phyloP scores from a whole-genome alignment of 2,329 filamentous ascomycete genomes.

The Ceratocystis diversiconidia region DNA sequence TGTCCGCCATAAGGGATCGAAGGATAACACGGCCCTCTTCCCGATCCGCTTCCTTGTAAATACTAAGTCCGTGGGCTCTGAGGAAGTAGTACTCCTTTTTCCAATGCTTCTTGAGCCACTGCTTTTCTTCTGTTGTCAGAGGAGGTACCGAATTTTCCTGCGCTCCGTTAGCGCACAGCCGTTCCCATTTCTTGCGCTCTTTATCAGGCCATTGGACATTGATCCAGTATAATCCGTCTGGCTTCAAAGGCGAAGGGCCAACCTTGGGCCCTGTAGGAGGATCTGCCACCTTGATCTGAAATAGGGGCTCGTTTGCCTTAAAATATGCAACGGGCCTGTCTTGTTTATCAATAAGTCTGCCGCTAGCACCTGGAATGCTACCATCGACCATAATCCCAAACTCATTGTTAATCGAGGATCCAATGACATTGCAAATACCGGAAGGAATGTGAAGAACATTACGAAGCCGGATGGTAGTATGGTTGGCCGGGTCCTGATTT shows the following conservation, averaged over 20 bases:
- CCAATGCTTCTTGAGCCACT: not conserved
- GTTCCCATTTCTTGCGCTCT: not conserved
- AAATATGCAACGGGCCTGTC: not conserved
- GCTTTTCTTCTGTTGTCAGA: not conserved
- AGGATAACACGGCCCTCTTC: not conserved
- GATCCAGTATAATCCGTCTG: not conserved
- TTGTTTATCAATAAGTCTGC: not conserved
- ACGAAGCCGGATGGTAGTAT: not conserved
- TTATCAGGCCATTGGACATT: not conserved
- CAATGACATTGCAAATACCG: not conserved
- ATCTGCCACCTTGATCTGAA: not conserved
- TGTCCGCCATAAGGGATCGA: not conserved
- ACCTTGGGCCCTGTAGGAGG: not conserved
- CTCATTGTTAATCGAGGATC: not conserved
- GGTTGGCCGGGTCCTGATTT: not conserved
- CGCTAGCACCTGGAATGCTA: not conserved
- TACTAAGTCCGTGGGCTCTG: not conserved
- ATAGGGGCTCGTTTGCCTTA: not conserved
- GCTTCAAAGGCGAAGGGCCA: not conserved
- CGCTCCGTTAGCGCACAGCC: not conserved
- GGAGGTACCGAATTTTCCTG: not conserved
- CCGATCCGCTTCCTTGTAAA: not conserved
- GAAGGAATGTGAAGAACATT: not conserved
- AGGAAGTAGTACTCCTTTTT: not conserved
- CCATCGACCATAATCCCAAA: not conserved